Percentiles rank a stretch among this genome's conserved stretches.
Evolutionary conservation across 352 stramenopile species (phyloP).

Genomic region (Globisporangium ultimum): DNA sequence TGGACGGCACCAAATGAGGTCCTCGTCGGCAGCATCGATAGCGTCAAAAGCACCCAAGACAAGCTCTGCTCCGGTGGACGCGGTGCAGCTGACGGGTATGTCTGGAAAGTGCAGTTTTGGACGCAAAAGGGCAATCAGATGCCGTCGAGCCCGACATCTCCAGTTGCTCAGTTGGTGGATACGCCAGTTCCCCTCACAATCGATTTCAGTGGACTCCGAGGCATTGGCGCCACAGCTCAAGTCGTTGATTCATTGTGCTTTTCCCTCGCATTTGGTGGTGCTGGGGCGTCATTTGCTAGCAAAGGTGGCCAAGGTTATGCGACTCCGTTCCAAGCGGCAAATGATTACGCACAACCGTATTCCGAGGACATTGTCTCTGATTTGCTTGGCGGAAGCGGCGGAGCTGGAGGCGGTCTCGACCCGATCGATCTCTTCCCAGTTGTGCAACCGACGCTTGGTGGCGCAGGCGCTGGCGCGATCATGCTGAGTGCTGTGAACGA

Average conservation of each 20-base stretch:
- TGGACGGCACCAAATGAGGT: slow-evolving; percentile 51
- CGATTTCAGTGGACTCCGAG: slow-evolving; percentile 32
- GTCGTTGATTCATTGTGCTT: slow-evolving; percentile 79
- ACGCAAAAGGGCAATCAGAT: slow-evolving; percentile 81
- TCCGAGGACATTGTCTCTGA: slow-evolving; percentile 56
- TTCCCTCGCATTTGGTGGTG: slow-evolving; percentile 89
- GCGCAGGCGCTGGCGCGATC: slow-evolving; percentile 86
- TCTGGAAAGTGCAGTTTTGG: slow-evolving; percentile 92
- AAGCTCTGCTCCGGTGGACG: slow-evolving; percentile 84
- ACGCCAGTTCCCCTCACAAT: slow-evolving; percentile 35
- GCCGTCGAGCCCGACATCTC: slow-evolving; percentile 72
- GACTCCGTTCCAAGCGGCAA: slow-evolving; percentile 11
- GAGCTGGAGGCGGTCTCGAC: slow-evolving; percentile 76
- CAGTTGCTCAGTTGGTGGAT: slow-evolving; percentile 22
- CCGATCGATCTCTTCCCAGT: slow-evolving; percentile 79
- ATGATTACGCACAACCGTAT: slow-evolving; percentile 27
- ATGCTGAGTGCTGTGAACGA: slow-evolving; percentile 92
- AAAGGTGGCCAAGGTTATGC: slow-evolving; percentile 56
- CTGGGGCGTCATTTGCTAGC: slow-evolving; percentile 62
- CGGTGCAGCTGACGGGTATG: slow-evolving; percentile 70
- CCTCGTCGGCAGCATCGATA: slow-evolving; percentile 34
- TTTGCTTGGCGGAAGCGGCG: slow-evolving; percentile 90
- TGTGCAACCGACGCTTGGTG: slow-evolving; percentile 76
- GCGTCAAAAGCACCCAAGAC: slow-evolving; percentile 46
- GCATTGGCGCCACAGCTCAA: slow-evolving; percentile 49